Evolutionary conservation across 2,329 filamentous ascomycete genomes (phyloP).

Genomic region (Penicillium janthinellum): DNA sequence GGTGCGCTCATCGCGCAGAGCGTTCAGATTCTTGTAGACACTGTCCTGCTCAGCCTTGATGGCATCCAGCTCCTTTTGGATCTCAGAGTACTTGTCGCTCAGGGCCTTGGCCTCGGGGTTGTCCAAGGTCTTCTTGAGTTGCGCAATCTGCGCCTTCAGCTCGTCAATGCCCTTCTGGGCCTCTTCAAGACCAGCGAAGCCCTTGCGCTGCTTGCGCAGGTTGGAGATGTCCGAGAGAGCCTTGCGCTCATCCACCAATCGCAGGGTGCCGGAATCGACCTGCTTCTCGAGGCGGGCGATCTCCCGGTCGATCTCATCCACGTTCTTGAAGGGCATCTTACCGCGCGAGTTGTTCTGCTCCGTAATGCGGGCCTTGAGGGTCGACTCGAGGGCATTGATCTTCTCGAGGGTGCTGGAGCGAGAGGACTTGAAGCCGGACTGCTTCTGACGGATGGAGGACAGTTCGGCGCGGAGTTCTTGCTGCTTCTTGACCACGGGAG

Average conservation of each 20-base stretch:
- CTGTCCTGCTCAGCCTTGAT: constrained; percentile 93
- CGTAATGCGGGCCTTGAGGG: constrained; percentile 78
- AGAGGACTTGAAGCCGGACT: constrained; percentile 82
- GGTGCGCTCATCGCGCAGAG: constrained; percentile 80
- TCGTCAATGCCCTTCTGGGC: constrained; percentile 87
- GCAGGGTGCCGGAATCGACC: constrained; percentile 88
- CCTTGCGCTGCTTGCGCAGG: constrained; percentile 87
- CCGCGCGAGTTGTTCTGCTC: constrained; percentile 85
- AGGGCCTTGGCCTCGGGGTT: constrained; percentile 89
- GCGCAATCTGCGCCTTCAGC: constrained; percentile 81
- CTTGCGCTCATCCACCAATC: constrained; percentile 97
- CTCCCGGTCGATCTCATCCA: constrained; percentile 82
- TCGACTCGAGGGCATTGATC: constrained; percentile 88
- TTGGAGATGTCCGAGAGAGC: constrained; percentile 78
- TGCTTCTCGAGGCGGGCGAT: constrained; percentile 79
- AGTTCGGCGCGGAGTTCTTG: constrained; percentile 82
- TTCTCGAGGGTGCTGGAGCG: constrained; percentile 79
- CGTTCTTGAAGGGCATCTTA: constrained; percentile 81
- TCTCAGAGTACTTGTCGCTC: constrained; percentile 79
- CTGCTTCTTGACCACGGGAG: constrained; percentile 77
- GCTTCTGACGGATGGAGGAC: constrained; percentile 81
- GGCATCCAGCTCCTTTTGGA: constrained; percentile 83
- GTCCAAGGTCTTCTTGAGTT: constrained; percentile 84
- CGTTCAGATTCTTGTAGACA: constrained; percentile 83
- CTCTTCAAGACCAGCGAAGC: constrained; percentile 81